Percentiles rank a stretch among this genome's conserved stretches.
Evolutionary conservation across 441 rosid genomes (phyloP).

Genomic region (Viola pubescens): DNA sequence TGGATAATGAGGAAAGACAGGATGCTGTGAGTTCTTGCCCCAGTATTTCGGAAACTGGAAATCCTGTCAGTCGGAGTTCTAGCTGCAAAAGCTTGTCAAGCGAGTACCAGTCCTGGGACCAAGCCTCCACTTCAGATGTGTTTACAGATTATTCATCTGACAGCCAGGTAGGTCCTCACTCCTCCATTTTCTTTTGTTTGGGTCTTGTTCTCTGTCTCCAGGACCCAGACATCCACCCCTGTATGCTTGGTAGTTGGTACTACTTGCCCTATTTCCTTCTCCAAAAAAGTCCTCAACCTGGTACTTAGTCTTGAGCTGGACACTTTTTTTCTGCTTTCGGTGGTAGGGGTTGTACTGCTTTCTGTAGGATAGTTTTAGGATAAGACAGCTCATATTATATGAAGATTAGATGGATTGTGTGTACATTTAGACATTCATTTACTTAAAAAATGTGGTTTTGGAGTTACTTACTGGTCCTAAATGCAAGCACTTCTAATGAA

Average conservation of each 20-base stretch:
- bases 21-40: slow-evolving; percentile 31
- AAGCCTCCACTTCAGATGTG: slow-evolving; percentile 47
- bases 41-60: slow-evolving; percentile 28
- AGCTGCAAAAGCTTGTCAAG: slow-evolving; percentile 38
- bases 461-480: too few species aligned
- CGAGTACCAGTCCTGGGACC: slow-evolving; percentile 45
- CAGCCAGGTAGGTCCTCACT: slow-evolving; percentile 31
- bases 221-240: background rate
- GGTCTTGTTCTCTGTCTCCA: background rate
- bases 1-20: slow-evolving; percentile 33
- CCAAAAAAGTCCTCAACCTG: too few species aligned
- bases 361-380: too few species aligned
- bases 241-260: background rate
- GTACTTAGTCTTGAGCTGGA: too few species aligned
- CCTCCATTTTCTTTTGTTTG: slow-evolving; percentile 15
- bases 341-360: too few species aligned
- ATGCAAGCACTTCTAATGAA: too few species aligned
- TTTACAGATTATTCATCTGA: slow-evolving; percentile 34
- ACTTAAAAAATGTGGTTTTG: too few species aligned
- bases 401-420: too few species aligned
- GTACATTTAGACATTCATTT: too few species aligned
- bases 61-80: slow-evolving; percentile 33
- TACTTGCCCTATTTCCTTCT: too few species aligned
- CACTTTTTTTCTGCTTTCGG: too few species aligned
- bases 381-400: too few species aligned